Evolutionary conservation across 2,329 filamentous ascomycete genomes (phyloP), one percentile per base, ranked within the genome.

Genomic region (Pyrenophora seminiperda): DNA sequence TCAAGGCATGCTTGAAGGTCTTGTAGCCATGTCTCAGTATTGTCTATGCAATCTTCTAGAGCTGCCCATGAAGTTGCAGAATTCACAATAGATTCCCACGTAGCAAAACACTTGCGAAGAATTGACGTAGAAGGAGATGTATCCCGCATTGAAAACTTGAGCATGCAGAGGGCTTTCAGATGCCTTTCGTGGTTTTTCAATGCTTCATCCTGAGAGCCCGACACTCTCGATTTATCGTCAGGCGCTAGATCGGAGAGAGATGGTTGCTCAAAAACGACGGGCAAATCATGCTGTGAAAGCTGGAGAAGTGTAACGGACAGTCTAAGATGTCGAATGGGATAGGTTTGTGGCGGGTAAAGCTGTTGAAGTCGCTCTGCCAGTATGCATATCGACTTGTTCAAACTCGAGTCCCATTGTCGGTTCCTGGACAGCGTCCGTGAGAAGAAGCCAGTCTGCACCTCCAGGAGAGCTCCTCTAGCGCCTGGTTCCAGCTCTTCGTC

Each of bases 261-360:
- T 11, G 50, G 31, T 3, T 42, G 39, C 50, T 66, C 24, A 58
- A 58, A 41, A 34, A 88, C 68, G 22, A 85, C 75, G 60, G 87
- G 81, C 56, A 88, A 84, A 14, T 88, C 73, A 1, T 83, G 80
- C 2, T 83, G 81, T 7, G 78, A 79, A 27, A 74, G 55, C 39
- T 71, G 69, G 10, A 73, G 55, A 27, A 72, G 50, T 7, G 61
- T 40, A 6, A 65, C 42, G 5, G 36, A 53, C 14, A 66, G 49
- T 37, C 73, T 65, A 31, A 65, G 53, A 15, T 64, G 60, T 38
- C 73, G 65, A 30, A 76, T 40, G 1, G 73, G 73, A 40, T 66
- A 73, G 3, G 44, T 31, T 6, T 55, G 31, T 3, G 54, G 39
- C 2, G 42, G 29, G 30, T 76, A 76, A 9, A 74, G 37, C 3